phyloP scores from a whole-genome alignment of 2,329 filamentous ascomycete species.

The Atkinsonella texensis region DNA sequence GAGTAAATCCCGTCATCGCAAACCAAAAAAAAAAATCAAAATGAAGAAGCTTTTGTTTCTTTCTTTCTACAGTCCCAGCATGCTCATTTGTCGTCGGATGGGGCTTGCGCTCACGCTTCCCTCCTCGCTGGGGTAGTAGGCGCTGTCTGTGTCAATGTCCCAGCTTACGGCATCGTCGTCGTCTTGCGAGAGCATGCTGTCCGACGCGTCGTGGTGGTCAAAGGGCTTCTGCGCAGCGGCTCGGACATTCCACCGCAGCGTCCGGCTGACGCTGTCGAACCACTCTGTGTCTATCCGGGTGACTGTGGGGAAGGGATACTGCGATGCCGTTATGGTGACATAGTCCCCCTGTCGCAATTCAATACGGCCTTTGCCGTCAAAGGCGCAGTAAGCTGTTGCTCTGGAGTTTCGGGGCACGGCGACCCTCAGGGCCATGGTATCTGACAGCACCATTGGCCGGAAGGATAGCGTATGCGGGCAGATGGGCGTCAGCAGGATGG shows the following conservation, averaged over 20 bases:
- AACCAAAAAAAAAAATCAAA: background rate
- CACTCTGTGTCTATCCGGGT: slow-evolving; percentile 83
- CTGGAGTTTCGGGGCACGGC: slow-evolving; percentile 74
- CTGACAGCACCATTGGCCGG: slow-evolving; percentile 93
- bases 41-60: background rate
- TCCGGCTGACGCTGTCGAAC: slow-evolving; percentile 91
- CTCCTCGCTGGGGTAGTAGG: slow-evolving; percentile 60
- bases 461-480: slow-evolving; percentile 96
- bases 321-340: slow-evolving; percentile 89
- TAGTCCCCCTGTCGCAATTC: slow-evolving; percentile 89
- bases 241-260: slow-evolving; percentile 87
- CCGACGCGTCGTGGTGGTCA: slow-evolving; percentile 34
- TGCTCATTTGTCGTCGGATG: slow-evolving; percentile 60
- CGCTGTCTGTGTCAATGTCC: slow-evolving; percentile 89
- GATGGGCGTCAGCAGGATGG: slow-evolving; percentile 91
- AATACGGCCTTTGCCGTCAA: slow-evolving; percentile 92
- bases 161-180: slow-evolving; percentile 55
- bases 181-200: slow-evolving; percentile 29
- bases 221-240: slow-evolving; percentile 89
- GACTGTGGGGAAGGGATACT: slow-evolving; percentile 95
- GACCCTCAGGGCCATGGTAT: slow-evolving; percentile 84
- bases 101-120: slow-evolving; percentile 56
- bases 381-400: slow-evolving; percentile 90
- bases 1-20: too few species aligned
- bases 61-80: slow-evolving; percentile 37